phyloP scores from a whole-genome alignment of 1,139 yeast species.

The Saccharomyces hybrid region DNA sequence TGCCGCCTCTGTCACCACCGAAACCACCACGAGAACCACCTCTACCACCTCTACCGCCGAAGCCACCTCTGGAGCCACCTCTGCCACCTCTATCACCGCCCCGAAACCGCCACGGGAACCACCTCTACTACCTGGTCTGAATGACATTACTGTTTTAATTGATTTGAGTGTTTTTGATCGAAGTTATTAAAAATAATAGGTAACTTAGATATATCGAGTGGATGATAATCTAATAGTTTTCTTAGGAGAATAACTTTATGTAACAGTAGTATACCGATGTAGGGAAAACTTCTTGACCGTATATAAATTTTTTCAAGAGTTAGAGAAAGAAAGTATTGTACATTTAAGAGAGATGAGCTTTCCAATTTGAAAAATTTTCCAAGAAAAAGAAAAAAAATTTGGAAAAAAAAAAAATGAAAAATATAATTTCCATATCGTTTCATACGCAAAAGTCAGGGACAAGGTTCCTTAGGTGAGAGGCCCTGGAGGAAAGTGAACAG shows the following conservation, averaged over 20 bases:
- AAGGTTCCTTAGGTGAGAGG: background rate
- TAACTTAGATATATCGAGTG: background rate
- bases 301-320: background rate
- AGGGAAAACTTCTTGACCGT: background rate
- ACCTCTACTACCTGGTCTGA: conserved; percentile 47
- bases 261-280: background rate
- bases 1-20: conserved; percentile 45
- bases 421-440: background rate
- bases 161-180: conserved; percentile 4
- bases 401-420: background rate
- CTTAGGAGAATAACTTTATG: background rate
- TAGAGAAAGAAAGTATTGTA: conserved; percentile 1
- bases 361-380: conserved; percentile 4
- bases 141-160: conserved; percentile 38
- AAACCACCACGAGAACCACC: conserved; percentile 29
- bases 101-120: conserved; percentile 33
- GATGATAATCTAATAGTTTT: background rate
- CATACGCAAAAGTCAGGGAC: background rate
- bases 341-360: conserved; percentile 1
- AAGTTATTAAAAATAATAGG: conserved; percentile 3
- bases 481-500: background rate
- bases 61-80: conserved; percentile 37
- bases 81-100: conserved; percentile 31
- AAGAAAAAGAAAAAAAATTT: background rate
- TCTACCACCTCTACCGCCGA: conserved; percentile 23